Percentiles rank a stretch among this genome's conserved stretches.
phyloP scores from a whole-genome alignment of 1,284 basidiomycete genomes.

The Irpex sp. region DNA sequence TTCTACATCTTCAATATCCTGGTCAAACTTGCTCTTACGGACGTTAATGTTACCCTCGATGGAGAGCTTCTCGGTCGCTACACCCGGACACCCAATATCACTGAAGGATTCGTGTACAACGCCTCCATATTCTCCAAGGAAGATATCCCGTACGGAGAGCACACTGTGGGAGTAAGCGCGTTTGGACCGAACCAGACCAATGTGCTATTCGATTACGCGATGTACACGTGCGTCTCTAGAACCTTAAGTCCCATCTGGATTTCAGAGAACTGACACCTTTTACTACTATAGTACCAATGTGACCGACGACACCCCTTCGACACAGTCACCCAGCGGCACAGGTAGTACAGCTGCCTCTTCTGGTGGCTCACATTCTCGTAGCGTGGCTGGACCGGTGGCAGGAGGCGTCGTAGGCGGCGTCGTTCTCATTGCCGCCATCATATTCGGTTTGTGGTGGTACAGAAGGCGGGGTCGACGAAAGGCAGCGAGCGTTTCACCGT shows the following conservation, averaged over 20 bases:
- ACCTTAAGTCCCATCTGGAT: background rate
- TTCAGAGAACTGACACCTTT: background rate
- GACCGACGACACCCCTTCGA: background rate
- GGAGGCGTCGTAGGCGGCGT: background rate
- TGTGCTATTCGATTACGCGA: conserved; percentile 9
- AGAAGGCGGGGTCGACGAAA: background rate
- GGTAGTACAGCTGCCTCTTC: background rate
- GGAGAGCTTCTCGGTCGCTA: background rate
- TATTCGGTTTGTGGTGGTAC: background rate
- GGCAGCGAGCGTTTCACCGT: background rate
- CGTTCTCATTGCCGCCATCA: background rate
- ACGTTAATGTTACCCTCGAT: conserved; percentile 1
- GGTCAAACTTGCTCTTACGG: background rate
- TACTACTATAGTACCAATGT: background rate
- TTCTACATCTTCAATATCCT: conserved; percentile 12
- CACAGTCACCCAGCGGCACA: background rate
- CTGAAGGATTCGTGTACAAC: background rate
- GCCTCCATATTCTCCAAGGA: background rate
- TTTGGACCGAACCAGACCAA: background rate
- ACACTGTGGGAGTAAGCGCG: conserved; percentile 1
- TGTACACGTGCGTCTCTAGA: conserved; percentile 4
- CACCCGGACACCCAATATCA: background rate
- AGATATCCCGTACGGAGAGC: background rate
- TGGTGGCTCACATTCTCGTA: background rate
- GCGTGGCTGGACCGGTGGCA: background rate